Evolutionary conservation across 176 grass and related monocot species (phyloP).

Genomic region (Stipa capillata): DNA sequence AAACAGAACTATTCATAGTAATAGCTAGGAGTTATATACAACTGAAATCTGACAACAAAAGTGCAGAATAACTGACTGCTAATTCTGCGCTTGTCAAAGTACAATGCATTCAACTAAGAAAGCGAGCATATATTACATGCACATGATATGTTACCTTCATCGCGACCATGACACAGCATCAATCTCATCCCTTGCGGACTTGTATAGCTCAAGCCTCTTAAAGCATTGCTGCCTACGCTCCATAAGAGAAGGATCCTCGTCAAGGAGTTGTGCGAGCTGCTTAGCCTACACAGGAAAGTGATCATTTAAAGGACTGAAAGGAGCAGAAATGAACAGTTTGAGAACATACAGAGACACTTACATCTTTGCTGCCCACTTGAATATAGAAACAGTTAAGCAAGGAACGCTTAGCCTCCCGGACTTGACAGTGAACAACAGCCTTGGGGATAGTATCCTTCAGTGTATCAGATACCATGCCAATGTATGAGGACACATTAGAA

Average conservation of each 20-base stretch:
- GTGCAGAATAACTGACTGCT: constrained; percentile 8
- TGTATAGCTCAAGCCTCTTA: constrained; percentile 85
- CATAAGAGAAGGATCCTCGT: constrained; percentile 90
- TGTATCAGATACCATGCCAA: constrained; percentile 70
- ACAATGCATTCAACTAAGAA: background rate
- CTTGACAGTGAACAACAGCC: constrained; percentile 72
- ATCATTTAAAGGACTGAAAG: background rate
- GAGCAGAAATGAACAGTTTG: background rate
- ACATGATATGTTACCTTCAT: constrained; percentile 6
- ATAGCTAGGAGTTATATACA: constrained; percentile 5
- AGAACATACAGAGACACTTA: constrained; percentile 12
- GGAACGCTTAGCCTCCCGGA: constrained; percentile 77
- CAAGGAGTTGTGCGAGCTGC: constrained; percentile 63
- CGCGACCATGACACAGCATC: constrained; percentile 63
- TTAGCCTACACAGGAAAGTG: constrained; percentile 43
- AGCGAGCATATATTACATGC: background rate
- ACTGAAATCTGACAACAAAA: background rate
- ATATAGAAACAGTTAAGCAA: constrained; percentile 79
- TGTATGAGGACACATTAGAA: constrained; percentile 80
- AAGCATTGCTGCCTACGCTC: constrained; percentile 70
- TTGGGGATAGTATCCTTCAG: constrained; percentile 78
- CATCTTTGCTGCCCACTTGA: constrained; percentile 85
- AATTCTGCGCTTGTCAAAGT: constrained; percentile 6
- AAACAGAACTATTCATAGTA: constrained; percentile 25
- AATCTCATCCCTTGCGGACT: constrained; percentile 87